Base-by-base conservation (phyloP, 208 protist genomes). In the Leishmania amazonensis region DNA sequence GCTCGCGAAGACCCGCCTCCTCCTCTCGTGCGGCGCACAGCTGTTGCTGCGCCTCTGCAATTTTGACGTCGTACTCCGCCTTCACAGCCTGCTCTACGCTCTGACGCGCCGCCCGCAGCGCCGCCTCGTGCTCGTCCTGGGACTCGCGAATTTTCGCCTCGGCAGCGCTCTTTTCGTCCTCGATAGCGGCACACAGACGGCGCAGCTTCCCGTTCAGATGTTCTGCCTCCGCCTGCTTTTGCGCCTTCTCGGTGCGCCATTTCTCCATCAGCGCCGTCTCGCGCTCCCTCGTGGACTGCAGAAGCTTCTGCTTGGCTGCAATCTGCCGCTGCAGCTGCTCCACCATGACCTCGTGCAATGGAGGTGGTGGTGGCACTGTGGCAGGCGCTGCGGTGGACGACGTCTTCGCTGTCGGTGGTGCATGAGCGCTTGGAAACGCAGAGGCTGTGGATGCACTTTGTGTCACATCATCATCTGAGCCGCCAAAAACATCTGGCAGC, bases 201-300 rank as follows among this genome's bases (percentile, higher is more conserved):
- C 87, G 88, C 64, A 96, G 81, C 58, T 90, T 88, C 0, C 64
- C 83, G 51, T 95, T 93, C 15, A 96, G 84, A 72, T 94, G 91
- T 35, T 88, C 85, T 74, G 93, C 90, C 86, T 96, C 91, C 0
- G 91, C 90, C 64, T 85, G 67, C 84, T 91, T 91, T 75, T 95
- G 88, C 5, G 91, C 93, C 86, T 95, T 96, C 17, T 89, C 83
- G 24, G 87, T 80, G 7, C 90, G 83, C 89, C 89, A 95, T 78
- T 84, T 87, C 15, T 95, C 91, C 19, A 81, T n/a, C 74, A 95
- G 80, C 3, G 89, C 90, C 15, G 68, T 62, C 75, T 96, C 93
- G 19, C 89, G 87, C 75, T 94, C 89, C 15, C 75, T 84, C 1
- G 87, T 86, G 1, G 89, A 45, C 57, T 85, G 78, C 17, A 96